These are phyloP conservation scores for Leucoagaricus sp. DNA, from an alignment of 1,284 basidiomycete genomes.

Conservation along the genomic window DNA sequence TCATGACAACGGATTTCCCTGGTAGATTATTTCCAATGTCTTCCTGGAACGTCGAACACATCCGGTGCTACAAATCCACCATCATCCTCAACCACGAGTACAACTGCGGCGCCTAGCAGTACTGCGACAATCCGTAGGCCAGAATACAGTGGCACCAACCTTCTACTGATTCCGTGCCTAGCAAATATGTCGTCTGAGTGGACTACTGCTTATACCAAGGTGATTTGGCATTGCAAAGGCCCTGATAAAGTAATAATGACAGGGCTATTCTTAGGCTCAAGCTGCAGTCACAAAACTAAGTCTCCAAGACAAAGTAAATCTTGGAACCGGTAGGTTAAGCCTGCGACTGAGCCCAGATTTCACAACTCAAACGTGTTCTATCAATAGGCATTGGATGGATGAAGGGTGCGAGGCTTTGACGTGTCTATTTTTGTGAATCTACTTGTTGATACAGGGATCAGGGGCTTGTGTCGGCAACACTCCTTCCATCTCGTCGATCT, in stretches of 20 bases:
- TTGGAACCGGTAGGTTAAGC: conserved; percentile 55
- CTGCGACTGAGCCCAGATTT: too few species aligned
- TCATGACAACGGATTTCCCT: neutral
- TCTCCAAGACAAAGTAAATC: conserved; percentile 54
- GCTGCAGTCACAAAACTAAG: conserved; percentile 49
- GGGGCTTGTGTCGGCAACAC: conserved; percentile 73
- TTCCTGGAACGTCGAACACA: conserved; percentile 33
- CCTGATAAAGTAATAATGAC: too few species aligned
- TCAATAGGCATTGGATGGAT: conserved; percentile 49
- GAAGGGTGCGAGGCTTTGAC: conserved; percentile 25
- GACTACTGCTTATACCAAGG: conserved; percentile 56
- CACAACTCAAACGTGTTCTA: too few species aligned
- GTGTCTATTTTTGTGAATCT: neutral
- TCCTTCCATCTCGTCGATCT: conserved; percentile 56
- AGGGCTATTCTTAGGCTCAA: conserved; percentile 19
- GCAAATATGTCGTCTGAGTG: conserved; percentile 54
- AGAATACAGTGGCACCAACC: neutral
- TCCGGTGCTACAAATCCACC: neutral
- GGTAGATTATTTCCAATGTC: conserved; percentile 50
- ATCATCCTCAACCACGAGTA: conserved; percentile 19
- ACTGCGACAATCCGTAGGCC: conserved; percentile 16
- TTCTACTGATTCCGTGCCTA: conserved; percentile 3
- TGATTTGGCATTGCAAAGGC: too few species aligned
- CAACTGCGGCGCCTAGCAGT: conserved; percentile 19
- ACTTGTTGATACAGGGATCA: too few species aligned